A percentile compares a stretch with the other conserved stretches of the same genome.
These are phyloP conservation scores for Solanum dulcamara DNA, from an alignment of 257 asterid species.

Conservation along the genomic window DNA sequence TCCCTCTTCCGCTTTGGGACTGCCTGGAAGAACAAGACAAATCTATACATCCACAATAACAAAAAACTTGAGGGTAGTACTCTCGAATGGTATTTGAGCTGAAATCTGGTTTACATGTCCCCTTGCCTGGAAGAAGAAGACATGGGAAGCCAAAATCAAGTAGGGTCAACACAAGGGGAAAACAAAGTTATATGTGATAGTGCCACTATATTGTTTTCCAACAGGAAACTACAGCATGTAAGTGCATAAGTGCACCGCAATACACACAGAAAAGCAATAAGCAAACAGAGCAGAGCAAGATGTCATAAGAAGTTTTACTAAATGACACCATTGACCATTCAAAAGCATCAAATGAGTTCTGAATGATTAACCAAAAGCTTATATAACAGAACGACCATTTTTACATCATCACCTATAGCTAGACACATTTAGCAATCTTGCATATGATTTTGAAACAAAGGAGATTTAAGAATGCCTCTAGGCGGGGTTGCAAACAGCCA, in stretches of 20 bases:
- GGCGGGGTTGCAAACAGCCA: not conserved
- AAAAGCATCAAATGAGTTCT: not conserved
- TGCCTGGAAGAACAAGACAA: conserved; percentile 24
- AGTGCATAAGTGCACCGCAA: not conserved
- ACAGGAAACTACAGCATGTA: not conserved
- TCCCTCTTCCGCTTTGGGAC: conserved; percentile 57
- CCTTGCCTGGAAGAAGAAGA: not conserved
- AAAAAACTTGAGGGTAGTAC: not conserved
- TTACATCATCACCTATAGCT: not conserved
- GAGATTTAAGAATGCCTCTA: not conserved
- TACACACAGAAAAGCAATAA: not conserved
- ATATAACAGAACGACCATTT: not conserved
- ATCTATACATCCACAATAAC: not conserved
- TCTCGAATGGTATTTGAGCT: not conserved
- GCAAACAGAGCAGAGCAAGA: not conserved
- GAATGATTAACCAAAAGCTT: not conserved
- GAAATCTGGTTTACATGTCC: not conserved
- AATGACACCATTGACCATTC: not conserved
- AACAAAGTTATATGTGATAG: not conserved
- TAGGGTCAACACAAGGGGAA: not conserved
- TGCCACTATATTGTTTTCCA: not conserved
- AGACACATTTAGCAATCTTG: not conserved
- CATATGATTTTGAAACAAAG: not conserved
- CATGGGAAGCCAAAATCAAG: not conserved
- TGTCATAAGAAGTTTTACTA: not conserved